These are phyloP conservation scores for Apostasia ramifera DNA, from an alignment of 106 monocot genomes.

Conservation along the genomic window DNA sequence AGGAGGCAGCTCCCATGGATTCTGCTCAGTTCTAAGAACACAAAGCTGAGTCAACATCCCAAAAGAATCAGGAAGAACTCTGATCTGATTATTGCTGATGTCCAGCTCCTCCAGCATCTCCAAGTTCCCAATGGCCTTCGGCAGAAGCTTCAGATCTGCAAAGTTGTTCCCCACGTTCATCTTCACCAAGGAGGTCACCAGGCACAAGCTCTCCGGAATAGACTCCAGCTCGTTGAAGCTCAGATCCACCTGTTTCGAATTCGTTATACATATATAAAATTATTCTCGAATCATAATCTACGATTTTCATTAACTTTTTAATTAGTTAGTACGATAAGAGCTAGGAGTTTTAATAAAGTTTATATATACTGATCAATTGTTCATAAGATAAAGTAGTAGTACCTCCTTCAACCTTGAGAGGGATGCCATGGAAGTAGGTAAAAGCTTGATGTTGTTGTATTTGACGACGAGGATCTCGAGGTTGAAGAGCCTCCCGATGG, in stretches of 20 bases:
- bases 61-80: slow-evolving; percentile 14
- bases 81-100: slow-evolving; percentile 20
- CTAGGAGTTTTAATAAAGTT: too few species aligned
- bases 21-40: slow-evolving; percentile 16
- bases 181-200: slow-evolving; percentile 17
- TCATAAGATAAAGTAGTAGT: too few species aligned
- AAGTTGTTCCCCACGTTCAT: slow-evolving; percentile 17
- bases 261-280: too few species aligned
- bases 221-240: slow-evolving; percentile 25
- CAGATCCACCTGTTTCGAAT: background rate
- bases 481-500: slow-evolving; percentile 18
- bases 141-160: slow-evolving; percentile 10
- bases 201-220: slow-evolving; percentile 21
- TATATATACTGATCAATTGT: too few species aligned
- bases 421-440: slow-evolving; percentile 17
- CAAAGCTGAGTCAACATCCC: slow-evolving; percentile 22
- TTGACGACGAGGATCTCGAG: slow-evolving; percentile 21
- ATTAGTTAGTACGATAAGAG: too few species aligned
- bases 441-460: slow-evolving; percentile 18
- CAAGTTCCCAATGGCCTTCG: slow-evolving; percentile 17
- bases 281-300: too few species aligned
- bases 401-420: slow-evolving; percentile 14
- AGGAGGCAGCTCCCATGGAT: slow-evolving; percentile 19
- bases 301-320: too few species aligned
- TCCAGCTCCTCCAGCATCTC: slow-evolving; percentile 26